Conservation (phyloP, 352 stramenopile genomes). For the Aphanomyces invadans region DNA sequence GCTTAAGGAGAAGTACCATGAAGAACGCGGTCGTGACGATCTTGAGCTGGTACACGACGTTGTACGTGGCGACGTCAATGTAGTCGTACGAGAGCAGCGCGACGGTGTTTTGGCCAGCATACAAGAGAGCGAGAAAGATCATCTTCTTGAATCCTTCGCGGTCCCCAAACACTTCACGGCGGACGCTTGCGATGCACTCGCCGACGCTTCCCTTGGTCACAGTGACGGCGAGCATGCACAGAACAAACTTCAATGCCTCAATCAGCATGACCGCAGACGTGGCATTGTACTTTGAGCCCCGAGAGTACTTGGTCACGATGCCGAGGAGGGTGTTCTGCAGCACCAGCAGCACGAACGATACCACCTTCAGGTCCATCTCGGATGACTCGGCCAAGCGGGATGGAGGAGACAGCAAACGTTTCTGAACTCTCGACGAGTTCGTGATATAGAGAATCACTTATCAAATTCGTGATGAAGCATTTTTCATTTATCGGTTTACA, state of each 20-base stretch:
- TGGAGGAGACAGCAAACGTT: too few species aligned
- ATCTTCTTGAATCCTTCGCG: conserved; percentile 75
- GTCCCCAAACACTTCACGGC: conserved; percentile 74
- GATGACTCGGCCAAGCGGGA: neutral
- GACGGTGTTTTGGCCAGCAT: conserved; percentile 83
- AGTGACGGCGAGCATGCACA: conserved; percentile 62
- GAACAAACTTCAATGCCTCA: conserved; percentile 71
- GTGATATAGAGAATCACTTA: neutral
- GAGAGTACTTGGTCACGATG: conserved; percentile 85
- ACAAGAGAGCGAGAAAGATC: conserved; percentile 75
- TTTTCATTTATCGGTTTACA: too few species aligned
- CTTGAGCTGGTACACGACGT: conserved; percentile 88
- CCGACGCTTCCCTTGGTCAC: conserved; percentile 46
- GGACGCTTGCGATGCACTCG: conserved; percentile 49
- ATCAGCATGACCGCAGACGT: conserved; percentile 74
- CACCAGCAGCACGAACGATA: conserved; percentile 81
- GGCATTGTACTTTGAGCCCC: conserved; percentile 76
- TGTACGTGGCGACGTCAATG: conserved; percentile 83
- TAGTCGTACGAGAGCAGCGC: conserved; percentile 83
- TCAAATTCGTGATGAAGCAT: too few species aligned
- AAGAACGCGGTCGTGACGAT: conserved; percentile 87
- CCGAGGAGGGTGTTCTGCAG: conserved; percentile 79
- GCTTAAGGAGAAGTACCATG: conserved; percentile 82
- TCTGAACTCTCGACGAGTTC: too few species aligned
- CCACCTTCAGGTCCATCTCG: conserved; percentile 53